Evolutionary conservation across 2,329 filamentous ascomycete genomes (phyloP).

Genomic region (Aspergillus tubingensis): DNA sequence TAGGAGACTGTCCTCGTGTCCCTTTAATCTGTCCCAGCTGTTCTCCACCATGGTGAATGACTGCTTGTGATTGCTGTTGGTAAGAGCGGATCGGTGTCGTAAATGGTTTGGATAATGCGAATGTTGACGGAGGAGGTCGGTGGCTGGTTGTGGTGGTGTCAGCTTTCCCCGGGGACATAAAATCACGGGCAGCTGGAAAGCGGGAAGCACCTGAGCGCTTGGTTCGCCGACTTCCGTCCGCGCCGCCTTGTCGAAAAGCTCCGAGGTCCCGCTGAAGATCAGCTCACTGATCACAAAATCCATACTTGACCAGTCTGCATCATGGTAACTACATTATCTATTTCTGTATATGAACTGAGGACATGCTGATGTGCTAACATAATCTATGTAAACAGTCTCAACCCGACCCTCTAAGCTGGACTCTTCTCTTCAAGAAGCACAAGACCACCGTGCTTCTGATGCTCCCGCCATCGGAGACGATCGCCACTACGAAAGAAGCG

Average conservation of each 20-base stretch:
- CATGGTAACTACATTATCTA: conserved; percentile 17
- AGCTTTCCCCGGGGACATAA: conserved; percentile 8
- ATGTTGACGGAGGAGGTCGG: not conserved
- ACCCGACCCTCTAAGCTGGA: conserved; percentile 55
- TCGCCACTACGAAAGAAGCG: conserved; percentile 59
- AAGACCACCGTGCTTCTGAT: conserved; percentile 71
- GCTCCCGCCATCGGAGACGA: conserved; percentile 59
- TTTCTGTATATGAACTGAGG: not conserved
- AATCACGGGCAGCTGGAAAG: not conserved
- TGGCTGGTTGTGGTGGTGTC: conserved; percentile 12
- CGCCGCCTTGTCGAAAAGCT: conserved; percentile 7
- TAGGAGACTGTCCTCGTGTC: conserved; percentile 8
- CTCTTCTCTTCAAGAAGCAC: conserved; percentile 72
- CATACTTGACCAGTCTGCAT: conserved; percentile 11
- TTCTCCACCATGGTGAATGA: not conserved
- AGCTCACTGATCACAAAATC: conserved; percentile 18
- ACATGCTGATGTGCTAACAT: not conserved
- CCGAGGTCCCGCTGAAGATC: conserved; percentile 17
- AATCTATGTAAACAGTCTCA: conserved; percentile 19
- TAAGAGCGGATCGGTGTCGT: not conserved
- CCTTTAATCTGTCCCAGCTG: too few species aligned
- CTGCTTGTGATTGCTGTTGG: not conserved
- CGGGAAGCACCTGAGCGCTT: conserved; percentile 6
- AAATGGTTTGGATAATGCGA: not conserved
- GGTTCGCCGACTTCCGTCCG: conserved; percentile 8